These are phyloP conservation scores for Neonothopanus nambi DNA, from an alignment of 1,284 basidiomycete genomes.

Conservation along the genomic window DNA sequence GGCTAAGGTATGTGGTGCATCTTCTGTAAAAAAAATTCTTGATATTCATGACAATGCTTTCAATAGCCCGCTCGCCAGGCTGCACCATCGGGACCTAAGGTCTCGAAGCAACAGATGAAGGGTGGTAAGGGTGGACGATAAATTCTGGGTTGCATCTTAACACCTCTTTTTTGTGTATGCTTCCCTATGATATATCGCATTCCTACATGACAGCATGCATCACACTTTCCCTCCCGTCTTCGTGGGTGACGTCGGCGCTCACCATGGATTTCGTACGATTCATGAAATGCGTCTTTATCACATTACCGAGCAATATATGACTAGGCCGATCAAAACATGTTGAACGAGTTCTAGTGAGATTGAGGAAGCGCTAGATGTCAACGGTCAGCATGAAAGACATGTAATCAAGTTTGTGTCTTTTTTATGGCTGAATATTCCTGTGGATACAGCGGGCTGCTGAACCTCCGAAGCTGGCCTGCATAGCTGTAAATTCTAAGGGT, in stretches of 20 bases:
- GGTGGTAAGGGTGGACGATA: conserved; percentile 77
- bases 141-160: conserved; percentile 21
- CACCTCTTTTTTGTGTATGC: conserved; percentile 2
- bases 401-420: no score
- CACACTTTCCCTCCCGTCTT: not conserved
- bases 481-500: no score
- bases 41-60: conserved; percentile 4
- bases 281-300: no score
- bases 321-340: no score
- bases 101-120: conserved; percentile 97
- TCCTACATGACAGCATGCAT: conserved; percentile 4
- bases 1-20: conserved; percentile 62
- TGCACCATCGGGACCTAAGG: conserved; percentile 69
- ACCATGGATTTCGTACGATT: no score
- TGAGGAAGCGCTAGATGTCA: no score
- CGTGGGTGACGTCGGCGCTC: not conserved
- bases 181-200: not conserved
- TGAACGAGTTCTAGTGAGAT: no score
- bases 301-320: no score
- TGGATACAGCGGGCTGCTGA: no score
- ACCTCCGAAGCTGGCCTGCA: no score
- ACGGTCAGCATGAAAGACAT: no score
- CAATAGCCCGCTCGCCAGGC: conserved; percentile 53
- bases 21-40: not conserved
- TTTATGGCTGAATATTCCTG: no score